phyloP scores from a whole-genome alignment of 2,329 filamentous ascomycete genomes.

The Ramichloridium luteum region DNA sequence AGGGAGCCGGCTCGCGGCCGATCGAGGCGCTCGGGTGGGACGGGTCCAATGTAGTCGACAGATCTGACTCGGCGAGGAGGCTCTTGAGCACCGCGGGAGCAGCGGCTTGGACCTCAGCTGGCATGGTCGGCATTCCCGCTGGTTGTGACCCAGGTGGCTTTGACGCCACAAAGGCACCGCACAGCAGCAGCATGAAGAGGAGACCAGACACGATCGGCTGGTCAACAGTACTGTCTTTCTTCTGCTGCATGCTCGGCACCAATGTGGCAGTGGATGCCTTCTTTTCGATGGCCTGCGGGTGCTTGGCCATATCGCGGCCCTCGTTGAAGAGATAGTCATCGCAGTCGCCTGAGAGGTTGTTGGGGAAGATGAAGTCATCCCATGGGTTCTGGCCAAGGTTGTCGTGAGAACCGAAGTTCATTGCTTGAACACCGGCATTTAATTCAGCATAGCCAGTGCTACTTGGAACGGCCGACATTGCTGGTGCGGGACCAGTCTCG shows the following conservation, averaged over 20 bases:
- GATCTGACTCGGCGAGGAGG: slow-evolving; percentile 34
- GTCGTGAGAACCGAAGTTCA: slow-evolving; percentile 61
- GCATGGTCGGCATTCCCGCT: slow-evolving; percentile 63
- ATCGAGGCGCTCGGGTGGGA: slow-evolving; percentile 4
- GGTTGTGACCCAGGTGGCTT: slow-evolving; percentile 58
- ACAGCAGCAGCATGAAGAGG: slow-evolving; percentile 89
- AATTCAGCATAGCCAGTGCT: slow-evolving; percentile 55
- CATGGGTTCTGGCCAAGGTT: slow-evolving; percentile 64
- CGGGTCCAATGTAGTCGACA: slow-evolving; percentile 5
- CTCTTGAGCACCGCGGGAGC: slow-evolving; percentile 67
- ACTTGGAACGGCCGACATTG: slow-evolving; percentile 40
- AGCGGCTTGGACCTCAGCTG: slow-evolving; percentile 67
- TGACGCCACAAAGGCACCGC: slow-evolving; percentile 90
- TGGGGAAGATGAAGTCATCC: slow-evolving; percentile 70
- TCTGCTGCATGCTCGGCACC: slow-evolving; percentile 28
- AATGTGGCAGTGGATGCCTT: slow-evolving; percentile 13
- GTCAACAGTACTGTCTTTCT: slow-evolving; percentile 25
- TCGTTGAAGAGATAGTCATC: slow-evolving; percentile 47
- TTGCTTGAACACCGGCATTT: slow-evolving; percentile 71
- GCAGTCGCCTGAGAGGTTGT: slow-evolving; percentile 29
- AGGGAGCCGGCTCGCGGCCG: slow-evolving; percentile 17
- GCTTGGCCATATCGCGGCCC: slow-evolving; percentile 14
- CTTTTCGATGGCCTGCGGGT: slow-evolving; percentile 14
- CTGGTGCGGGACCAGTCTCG: slow-evolving; percentile 41
- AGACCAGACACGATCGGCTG: slow-evolving; percentile 65